Conservation (phyloP, 495 filamentous ascomycete species). For the Aspergillus kassunensis region DNA sequence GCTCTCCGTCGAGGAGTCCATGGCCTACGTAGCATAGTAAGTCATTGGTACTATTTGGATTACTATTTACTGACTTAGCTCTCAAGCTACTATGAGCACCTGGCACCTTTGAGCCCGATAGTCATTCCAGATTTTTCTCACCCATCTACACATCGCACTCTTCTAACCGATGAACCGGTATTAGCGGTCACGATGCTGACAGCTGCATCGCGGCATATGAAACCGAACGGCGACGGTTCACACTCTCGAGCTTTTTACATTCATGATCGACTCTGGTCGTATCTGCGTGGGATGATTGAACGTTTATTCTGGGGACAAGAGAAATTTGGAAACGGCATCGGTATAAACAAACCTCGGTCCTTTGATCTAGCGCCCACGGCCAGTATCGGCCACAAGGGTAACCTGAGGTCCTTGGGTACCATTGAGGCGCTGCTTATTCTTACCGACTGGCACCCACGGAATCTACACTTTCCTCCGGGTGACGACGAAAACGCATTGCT, state of each 20-base stretch:
- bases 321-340: constrained; percentile 84
- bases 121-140: constrained; percentile 78
- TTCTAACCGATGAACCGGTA: constrained; percentile 88
- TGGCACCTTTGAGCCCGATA: constrained; percentile 88
- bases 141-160: constrained; percentile 64
- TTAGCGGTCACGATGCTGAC: constrained; percentile 85
- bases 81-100: constrained; percentile 76
- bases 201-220: constrained; percentile 80
- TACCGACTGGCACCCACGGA: constrained; percentile 95
- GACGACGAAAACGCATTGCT: constrained; percentile 67
- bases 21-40: constrained; percentile 90
- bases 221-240: constrained; percentile 73
- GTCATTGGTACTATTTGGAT: constrained; percentile 5
- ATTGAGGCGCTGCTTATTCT: constrained; percentile 90
- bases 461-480: constrained; percentile 89
- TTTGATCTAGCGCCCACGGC: constrained; percentile 59
- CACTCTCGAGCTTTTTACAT: constrained; percentile 83
- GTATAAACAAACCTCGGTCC: constrained; percentile 61
- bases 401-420: constrained; percentile 83
- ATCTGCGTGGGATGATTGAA: constrained; percentile 89
- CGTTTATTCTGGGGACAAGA: constrained; percentile 94
- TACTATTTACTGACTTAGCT: constrained; percentile 12
- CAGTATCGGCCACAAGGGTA: constrained; percentile 55
- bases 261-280: constrained; percentile 93
- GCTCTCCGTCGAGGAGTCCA: constrained; percentile 90